Conservation (phyloP, 768 basidiomycete species). For the Hysterangium stoloniferum region DNA sequence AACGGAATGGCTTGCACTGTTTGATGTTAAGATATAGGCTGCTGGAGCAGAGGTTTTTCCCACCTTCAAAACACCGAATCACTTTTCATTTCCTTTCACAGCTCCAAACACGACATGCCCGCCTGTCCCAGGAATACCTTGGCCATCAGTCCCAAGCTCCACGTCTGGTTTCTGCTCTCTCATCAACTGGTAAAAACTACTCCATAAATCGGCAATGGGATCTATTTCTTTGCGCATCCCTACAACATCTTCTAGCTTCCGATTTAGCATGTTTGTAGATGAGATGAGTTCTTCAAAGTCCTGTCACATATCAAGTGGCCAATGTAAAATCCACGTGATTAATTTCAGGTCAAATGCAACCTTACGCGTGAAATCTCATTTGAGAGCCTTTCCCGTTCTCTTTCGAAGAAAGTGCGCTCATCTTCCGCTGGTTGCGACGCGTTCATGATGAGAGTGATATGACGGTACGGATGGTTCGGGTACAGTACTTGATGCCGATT, state of each 20-base stretch:
- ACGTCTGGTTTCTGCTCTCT: constrained; percentile 31
- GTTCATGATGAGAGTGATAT: constrained; percentile 3
- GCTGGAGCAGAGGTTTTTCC: too few relatives aligned
- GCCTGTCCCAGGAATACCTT: constrained; percentile 63
- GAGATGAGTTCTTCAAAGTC: constrained; percentile 85
- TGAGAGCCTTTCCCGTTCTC: constrained; percentile 67
- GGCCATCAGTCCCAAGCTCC: constrained; percentile 22
- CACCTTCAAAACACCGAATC: too few relatives aligned
- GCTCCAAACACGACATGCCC: constrained; percentile 25
- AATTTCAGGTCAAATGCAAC: neutral
- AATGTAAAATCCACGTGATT: neutral
- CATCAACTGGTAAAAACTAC: constrained; percentile 74
- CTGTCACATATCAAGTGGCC: constrained; percentile 28
- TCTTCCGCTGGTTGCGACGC: constrained; percentile 20
- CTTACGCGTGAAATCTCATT: constrained; percentile 67
- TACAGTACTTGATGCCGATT: too few relatives aligned
- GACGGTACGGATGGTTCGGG: too few relatives aligned
- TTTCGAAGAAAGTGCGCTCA: constrained; percentile 59
- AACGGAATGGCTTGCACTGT: too few relatives aligned
- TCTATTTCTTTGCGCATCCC: constrained; percentile 92
- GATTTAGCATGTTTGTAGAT: constrained; percentile 77
- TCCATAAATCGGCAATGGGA: constrained; percentile 81
- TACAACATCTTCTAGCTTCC: constrained; percentile 86
- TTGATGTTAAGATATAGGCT: too few relatives aligned
- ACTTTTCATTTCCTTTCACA: too few relatives aligned